These are phyloP conservation scores for Aspergillus ruber DNA, from an alignment of 2,329 filamentous ascomycete genomes.

Conservation along the genomic window DNA sequence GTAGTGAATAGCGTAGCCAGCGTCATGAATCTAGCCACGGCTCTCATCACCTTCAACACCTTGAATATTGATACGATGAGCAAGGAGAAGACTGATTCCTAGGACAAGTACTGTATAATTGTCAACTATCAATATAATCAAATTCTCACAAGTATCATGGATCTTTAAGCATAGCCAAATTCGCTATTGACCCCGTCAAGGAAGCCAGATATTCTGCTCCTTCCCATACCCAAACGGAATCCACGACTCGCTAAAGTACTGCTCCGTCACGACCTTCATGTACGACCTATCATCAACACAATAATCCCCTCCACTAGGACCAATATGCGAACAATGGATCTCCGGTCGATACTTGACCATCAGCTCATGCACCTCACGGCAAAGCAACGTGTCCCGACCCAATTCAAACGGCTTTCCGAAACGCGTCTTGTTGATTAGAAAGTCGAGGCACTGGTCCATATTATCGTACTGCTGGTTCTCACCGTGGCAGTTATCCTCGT, in stretches of 20 bases:
- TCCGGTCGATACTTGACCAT: conserved; percentile 21
- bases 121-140: background rate
- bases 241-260: conserved; percentile 20
- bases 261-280: conserved; percentile 15
- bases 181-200: conserved; percentile 4
- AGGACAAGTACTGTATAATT: background rate
- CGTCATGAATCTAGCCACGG: too few relatives aligned
- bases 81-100: too few relatives aligned
- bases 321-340: conserved; percentile 23
- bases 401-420: conserved; percentile 21
- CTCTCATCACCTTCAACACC: too few relatives aligned
- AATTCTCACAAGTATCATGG: too few relatives aligned
- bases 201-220: conserved; percentile 14
- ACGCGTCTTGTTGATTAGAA: conserved; percentile 12
- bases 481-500: conserved; percentile 14
- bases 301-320: conserved; percentile 19
- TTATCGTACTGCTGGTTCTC: conserved; percentile 16
- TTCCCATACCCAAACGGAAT: conserved; percentile 16
- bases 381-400: conserved; percentile 21
- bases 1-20: conserved; percentile 2
- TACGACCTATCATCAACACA: conserved; percentile 23
- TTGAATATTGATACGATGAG: too few relatives aligned
- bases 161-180: background rate
- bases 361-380: conserved; percentile 23
- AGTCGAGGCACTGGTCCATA: conserved; percentile 12